Base-by-base conservation (phyloP, 768 basidiomycete species). In the Macrocybe gigantea region DNA sequence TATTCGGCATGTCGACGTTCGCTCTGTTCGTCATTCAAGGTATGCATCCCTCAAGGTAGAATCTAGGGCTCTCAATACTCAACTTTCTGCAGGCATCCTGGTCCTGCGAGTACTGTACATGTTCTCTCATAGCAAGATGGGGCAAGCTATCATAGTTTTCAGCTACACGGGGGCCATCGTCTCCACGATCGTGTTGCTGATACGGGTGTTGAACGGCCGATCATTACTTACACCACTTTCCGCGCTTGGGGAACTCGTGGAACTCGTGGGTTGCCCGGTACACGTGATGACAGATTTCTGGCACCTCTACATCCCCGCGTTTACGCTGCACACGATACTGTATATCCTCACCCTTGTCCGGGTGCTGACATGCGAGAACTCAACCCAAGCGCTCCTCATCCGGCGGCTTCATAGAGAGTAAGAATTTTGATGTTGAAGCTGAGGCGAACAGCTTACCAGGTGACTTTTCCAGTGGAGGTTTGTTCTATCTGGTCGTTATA, bases 11-110 rank as follows among this genome's bases (percentile, higher is more conserved):
- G 35, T 48, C 53, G 9, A 49, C 46, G 5, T 32, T 53, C 7
- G 53, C 53, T 9, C 41, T 50, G n/a, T 53, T 53, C 38, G 43
- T 50, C n/a, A 53, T 50, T 40, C 53, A 53, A 47, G 53, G 53
- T 47, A 29, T 12, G 32, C 41, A 1, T n/a, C 6, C 34, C n/a
- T 37, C n/a, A 3, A 2, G 10, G 32, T 13, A 31, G 31, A 13
- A 29, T 4, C 48, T 38, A 8, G 9, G 32, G 7, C 29, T 38
- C 22, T 6, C 14, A 3, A 8, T 13, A 11, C 15, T 29, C 46
- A 53, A 22, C 22, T 22, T 38, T 3, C 36, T 11, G 14, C 14
- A 43, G 52, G 52, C 1, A 53, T 53, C 5, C 52, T 53, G 9
- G 52, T 53, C 9, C 15, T 50, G 14, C 52, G 49, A 14, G 52